Percentiles rank a stretch among this genome's conserved stretches.
phyloP scores from a whole-genome alignment of 2,329 filamentous ascomycete genomes.

The Aspergillus fumigatus region DNA sequence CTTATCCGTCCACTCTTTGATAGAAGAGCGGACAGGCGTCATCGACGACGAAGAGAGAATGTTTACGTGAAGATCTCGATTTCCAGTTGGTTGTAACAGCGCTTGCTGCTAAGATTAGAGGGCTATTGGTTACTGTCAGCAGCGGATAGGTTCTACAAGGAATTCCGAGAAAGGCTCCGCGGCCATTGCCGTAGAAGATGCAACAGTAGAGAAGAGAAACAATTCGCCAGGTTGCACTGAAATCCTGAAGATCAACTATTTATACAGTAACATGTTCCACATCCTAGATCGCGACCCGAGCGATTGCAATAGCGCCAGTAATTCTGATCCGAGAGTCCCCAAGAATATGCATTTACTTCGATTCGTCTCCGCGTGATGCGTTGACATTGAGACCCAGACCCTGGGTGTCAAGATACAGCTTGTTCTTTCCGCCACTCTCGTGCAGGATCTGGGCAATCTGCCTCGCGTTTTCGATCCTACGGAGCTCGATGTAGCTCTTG shows the following conservation, averaged over 20 bases:
- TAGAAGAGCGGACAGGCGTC: not conserved
- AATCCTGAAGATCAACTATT: conserved; percentile 32
- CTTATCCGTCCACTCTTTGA: not conserved
- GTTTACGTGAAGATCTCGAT: not conserved
- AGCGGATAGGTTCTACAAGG: not conserved
- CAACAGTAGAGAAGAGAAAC: conserved; percentile 30
- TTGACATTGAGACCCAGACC: conserved; percentile 86
- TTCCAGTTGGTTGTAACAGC: not conserved
- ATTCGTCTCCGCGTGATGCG: conserved; percentile 25
- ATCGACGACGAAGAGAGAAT: not conserved
- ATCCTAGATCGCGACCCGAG: conserved; percentile 11
- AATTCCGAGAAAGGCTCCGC: not conserved
- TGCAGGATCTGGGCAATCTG: conserved; percentile 84
- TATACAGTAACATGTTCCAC: conserved; percentile 29
- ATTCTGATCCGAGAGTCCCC: conserved; percentile 4
- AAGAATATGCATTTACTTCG: conserved; percentile 26
- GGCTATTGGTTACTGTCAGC: not conserved
- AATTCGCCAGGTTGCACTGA: conserved; percentile 24
- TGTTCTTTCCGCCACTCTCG: conserved; percentile 82
- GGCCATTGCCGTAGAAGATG: not conserved
- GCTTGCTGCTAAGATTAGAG: not conserved
- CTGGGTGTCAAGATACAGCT: conserved; percentile 86
- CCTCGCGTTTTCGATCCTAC: conserved; percentile 95
- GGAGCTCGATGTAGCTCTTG: conserved; percentile 91
- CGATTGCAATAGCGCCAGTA: conserved; percentile 19